Evolutionary conservation across 2,329 filamentous ascomycete species (phyloP).

Genomic region (Zasmidium cellare): DNA sequence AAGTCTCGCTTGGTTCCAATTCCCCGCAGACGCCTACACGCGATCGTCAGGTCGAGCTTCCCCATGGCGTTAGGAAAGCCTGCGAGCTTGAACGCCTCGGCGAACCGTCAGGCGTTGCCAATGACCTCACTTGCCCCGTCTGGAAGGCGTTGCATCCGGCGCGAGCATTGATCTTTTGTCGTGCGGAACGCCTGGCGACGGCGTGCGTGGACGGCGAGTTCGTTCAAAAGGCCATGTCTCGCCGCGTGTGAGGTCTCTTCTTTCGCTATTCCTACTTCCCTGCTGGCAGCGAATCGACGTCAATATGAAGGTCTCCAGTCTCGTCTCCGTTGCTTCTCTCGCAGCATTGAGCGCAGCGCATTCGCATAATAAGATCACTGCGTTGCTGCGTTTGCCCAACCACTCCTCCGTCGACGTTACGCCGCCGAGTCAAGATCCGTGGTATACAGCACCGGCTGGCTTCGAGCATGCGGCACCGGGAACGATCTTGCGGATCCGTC

Average conservation of each 20-base stretch:
- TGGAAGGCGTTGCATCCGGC: neutral
- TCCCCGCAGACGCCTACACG: neutral
- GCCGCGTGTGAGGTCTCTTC: no score
- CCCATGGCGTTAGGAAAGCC: neutral
- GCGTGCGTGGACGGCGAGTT: neutral
- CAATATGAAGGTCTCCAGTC: constrained; percentile 2
- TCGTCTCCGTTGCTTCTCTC: neutral
- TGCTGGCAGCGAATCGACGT: neutral
- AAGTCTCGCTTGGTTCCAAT: neutral
- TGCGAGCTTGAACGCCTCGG: neutral
- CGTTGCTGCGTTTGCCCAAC: neutral
- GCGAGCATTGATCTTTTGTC: neutral
- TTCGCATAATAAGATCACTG: neutral
- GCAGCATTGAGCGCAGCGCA: neutral
- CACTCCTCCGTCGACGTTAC: neutral
- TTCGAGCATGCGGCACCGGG: constrained; percentile 34
- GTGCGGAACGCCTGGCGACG: neutral
- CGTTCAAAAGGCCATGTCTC: neutral
- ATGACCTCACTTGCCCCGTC: neutral
- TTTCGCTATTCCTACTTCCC: neutral
- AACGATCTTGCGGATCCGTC: constrained; percentile 35
- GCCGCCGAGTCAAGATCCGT: constrained; percentile 39
- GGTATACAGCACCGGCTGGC: constrained; percentile 34
- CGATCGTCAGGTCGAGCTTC: neutral
- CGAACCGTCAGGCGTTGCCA: neutral